Base-by-base conservation (phyloP, 768 basidiomycete genomes). In the Leccinum sublutescens region DNA sequence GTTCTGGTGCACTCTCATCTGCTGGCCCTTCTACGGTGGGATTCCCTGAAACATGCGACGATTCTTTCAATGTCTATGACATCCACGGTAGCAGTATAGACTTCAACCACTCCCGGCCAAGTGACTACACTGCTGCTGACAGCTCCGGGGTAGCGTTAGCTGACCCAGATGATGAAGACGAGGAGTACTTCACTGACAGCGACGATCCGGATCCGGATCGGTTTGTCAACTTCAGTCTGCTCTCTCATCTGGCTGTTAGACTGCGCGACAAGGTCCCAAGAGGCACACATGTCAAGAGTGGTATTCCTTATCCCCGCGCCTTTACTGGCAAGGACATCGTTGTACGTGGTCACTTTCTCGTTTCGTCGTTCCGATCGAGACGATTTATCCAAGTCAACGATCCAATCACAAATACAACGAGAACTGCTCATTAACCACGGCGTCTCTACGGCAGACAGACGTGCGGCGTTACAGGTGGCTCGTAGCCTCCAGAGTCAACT, bases 301-400 rank as follows among this genome's bases (percentile, higher is more conserved):
- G 93, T 56, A 91, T 98, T 45, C 89, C 91, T 3, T 96, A 96
- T 71, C 90, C 88, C 5, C 79, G 85, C 4, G 89, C 92, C 21
- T 98, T 98, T 65, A 98, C 96, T 3, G 96, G 96, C 6, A 92
- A 91, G 67, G 94, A 98, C 67, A 86, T 96, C 36, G 93, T 98
- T 63, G 91, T 95, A 76, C 68, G 92, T 80, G 12, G n/a, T 36
- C 34, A 25, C 38, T 5, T 57, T 54, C 15, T 54, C 15, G 7
- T 19, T 19, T 50, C 15, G 17, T 27, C 43, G 19, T 29, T 53
- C 17, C 15, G 25, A 34, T 27, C 11, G 23, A 64, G n/a, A 60
- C 45, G 55, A 64, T 60, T 23, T 36, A 19, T 58, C 62, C 23
- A 66, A 94, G 95, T 92, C 89, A 2, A 91, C 91, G 0, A 92